These are phyloP conservation scores for Chaetothyriales sp. DNA, from an alignment of 2,329 filamentous ascomycete genomes.

Conservation along the genomic window DNA sequence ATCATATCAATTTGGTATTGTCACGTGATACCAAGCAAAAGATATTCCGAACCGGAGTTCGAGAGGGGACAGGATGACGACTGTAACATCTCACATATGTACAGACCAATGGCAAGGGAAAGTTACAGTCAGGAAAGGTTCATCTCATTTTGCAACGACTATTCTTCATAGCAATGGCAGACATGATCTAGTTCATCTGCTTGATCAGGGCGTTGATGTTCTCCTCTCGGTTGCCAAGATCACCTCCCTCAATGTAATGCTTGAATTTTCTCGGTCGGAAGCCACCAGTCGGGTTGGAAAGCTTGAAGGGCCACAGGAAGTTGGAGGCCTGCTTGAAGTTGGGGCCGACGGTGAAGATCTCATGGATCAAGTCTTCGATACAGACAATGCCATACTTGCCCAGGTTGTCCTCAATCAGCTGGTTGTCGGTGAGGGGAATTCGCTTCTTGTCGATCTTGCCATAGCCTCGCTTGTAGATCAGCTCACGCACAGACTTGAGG, in stretches of 20 bases:
- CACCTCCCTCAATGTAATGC: slow-evolving; percentile 97
- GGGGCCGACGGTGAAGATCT: slow-evolving; percentile 96
- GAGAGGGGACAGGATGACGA: too few relatives aligned
- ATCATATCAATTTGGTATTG: too few relatives aligned
- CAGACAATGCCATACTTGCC: slow-evolving; percentile 99
- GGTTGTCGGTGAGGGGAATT: slow-evolving; percentile 89
- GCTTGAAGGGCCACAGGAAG: slow-evolving; percentile 99
- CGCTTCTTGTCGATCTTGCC: slow-evolving; percentile 99
- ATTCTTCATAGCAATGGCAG: background rate
- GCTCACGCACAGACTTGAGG: slow-evolving; percentile 97
- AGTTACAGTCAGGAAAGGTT: background rate
- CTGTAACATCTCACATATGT: too few relatives aligned
- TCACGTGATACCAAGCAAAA: too few relatives aligned
- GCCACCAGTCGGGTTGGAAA: slow-evolving; percentile 92
- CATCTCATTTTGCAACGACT: background rate
- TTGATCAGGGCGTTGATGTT: slow-evolving; percentile 92
- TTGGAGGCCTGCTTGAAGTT: slow-evolving; percentile 99
- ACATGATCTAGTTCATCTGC: slow-evolving; percentile 80
- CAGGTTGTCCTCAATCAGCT: slow-evolving; percentile 90
- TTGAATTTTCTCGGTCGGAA: slow-evolving; percentile 97
- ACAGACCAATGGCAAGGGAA: too few relatives aligned
- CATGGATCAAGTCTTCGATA: slow-evolving; percentile 97
- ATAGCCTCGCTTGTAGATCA: slow-evolving; percentile 99
- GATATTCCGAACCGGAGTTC: too few relatives aligned
- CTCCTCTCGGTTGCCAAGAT: slow-evolving; percentile 96